Evolutionary conservation across 176 grass and related monocot species (phyloP).

Genomic region (Carex cristatella): DNA sequence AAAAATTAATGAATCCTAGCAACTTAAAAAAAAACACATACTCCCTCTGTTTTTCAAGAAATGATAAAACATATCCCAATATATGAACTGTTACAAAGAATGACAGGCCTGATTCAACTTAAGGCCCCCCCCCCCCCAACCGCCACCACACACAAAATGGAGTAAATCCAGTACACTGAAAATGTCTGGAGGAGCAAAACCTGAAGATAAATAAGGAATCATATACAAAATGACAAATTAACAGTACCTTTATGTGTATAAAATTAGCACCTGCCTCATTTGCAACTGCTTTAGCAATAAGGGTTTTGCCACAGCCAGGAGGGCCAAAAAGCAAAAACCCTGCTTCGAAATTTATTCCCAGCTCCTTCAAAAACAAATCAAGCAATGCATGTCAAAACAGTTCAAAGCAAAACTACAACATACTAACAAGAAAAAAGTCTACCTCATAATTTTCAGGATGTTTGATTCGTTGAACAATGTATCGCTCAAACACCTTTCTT

Average conservation of each 20-base stretch:
- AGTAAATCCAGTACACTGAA: slow-evolving; percentile 6
- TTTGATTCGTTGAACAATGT: slow-evolving; percentile 81
- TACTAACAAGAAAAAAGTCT: slow-evolving; percentile 17
- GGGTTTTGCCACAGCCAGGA: slow-evolving; percentile 97
- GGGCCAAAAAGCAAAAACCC: slow-evolving; percentile 87
- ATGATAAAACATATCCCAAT: background rate
- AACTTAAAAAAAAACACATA: background rate
- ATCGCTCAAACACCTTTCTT: slow-evolving; percentile 70
- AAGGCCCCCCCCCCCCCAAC: background rate
- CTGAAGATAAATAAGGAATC: background rate
- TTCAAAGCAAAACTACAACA: background rate
- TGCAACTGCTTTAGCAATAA: slow-evolving; percentile 96
- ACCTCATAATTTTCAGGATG: slow-evolving; percentile 79
- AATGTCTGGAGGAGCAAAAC: background rate
- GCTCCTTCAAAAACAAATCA: slow-evolving; percentile 32
- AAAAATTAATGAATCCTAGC: background rate
- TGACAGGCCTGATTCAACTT: background rate
- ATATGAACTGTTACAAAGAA: background rate
- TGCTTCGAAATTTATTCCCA: slow-evolving; percentile 80
- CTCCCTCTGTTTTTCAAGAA: background rate
- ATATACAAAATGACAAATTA: slow-evolving; percentile 21
- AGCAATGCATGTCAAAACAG: slow-evolving; percentile 15
- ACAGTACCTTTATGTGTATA: slow-evolving; percentile 84
- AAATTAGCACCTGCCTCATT: slow-evolving; percentile 95
- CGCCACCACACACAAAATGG: too few relatives aligned